phyloP scores from a whole-genome alignment of 2,329 filamentous ascomycete species.

The Pseudogymnoascus destructans region DNA sequence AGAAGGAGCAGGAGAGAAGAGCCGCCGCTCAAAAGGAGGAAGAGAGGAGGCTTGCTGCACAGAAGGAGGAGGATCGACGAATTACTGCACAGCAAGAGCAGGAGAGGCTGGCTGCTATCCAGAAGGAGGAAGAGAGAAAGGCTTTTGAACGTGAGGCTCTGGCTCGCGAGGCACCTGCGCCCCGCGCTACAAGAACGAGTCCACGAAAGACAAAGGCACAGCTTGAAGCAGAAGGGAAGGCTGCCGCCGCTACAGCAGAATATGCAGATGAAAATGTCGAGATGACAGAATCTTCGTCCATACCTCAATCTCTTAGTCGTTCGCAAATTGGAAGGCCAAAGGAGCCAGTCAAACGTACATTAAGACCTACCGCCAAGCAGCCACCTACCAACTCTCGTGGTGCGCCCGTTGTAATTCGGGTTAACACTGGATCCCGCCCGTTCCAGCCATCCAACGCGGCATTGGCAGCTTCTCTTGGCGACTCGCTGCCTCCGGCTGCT shows the following conservation, averaged over 20 bases:
- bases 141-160: conserved; percentile 17
- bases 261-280: conserved; percentile 35
- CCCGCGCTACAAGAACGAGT: conserved; percentile 36
- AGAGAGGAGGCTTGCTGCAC: conserved; percentile 28
- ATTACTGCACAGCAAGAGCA: conserved; percentile 30
- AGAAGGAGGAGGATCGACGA: neutral
- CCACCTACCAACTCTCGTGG: conserved; percentile 45
- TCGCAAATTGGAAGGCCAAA: conserved; percentile 36
- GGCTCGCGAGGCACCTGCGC: conserved; percentile 25
- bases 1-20: neutral
- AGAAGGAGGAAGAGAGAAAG: conserved; percentile 39
- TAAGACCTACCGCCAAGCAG: conserved; percentile 48
- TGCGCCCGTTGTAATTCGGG: conserved; percentile 57
- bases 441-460: conserved; percentile 46
- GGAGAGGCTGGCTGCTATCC: conserved; percentile 39
- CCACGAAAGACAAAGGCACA: conserved; percentile 37
- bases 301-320: conserved; percentile 47
- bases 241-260: conserved; percentile 24
- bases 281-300: conserved; percentile 41
- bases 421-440: conserved; percentile 54
- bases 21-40: conserved; percentile 36
- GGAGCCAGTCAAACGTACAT: conserved; percentile 41
- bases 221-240: conserved; percentile 24
- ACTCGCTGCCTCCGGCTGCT: conserved; percentile 34
- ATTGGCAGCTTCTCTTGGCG: conserved; percentile 45